A percentile compares a stretch with the other conserved stretches of the same genome.
Conservation (phyloP, 768 basidiomycete genomes). For the Macrolepiota dolichaula region DNA sequence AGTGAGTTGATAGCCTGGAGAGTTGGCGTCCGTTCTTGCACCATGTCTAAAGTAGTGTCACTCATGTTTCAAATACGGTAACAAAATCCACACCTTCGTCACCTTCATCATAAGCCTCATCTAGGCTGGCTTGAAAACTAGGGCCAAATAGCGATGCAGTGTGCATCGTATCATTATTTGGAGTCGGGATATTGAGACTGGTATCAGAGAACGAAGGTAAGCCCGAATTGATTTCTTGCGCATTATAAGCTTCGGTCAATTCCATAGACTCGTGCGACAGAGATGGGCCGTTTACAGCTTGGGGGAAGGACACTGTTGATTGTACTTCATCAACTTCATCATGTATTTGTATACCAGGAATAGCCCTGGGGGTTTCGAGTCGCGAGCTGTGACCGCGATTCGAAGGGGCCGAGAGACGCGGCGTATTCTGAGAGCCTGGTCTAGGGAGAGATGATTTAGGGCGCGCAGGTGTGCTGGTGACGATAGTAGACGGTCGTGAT, state of each 20-base stretch:
- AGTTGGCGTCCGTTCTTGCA: slow-evolving; percentile 22
- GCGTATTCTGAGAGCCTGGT: neutral
- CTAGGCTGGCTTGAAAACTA: neutral
- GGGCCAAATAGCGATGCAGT: slow-evolving; percentile 2
- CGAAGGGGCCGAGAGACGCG: neutral
- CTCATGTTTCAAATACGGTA: neutral
- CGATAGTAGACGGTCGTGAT: neutral
- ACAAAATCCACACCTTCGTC: neutral
- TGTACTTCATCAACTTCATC: neutral
- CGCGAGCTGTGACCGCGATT: neutral
- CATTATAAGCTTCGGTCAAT: slow-evolving; percentile 9
- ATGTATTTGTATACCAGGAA: neutral
- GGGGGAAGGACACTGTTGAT: neutral
- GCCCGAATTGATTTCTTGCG: neutral
- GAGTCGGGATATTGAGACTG: neutral
- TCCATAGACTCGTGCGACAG: slow-evolving; percentile 9
- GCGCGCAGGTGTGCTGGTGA: neutral
- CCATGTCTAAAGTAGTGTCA: neutral
- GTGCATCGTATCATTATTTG: slow-evolving; percentile 6
- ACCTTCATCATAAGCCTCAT: neutral
- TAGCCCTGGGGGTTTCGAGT: neutral
- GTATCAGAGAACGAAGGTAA: slow-evolving; percentile 6
- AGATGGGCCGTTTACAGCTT: neutral
- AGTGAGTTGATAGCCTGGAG: slow-evolving; percentile 14
- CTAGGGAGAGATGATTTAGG: neutral